Percentiles rank a stretch among this genome's conserved stretches.
Evolutionary conservation across 768 basidiomycete species (phyloP).

Genomic region (Tricholoma flavovirens): DNA sequence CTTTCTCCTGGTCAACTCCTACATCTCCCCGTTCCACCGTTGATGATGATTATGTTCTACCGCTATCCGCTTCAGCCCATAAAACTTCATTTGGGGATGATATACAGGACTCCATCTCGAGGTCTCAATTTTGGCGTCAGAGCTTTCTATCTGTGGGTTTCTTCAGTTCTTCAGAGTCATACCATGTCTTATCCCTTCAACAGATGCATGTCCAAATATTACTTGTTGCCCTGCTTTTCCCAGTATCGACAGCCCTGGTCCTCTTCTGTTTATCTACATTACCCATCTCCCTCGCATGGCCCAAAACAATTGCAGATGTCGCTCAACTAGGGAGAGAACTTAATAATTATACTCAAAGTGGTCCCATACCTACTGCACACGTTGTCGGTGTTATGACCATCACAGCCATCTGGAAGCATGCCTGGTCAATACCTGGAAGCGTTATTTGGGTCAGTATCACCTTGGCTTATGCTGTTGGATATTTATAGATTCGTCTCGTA

Average conservation of each 20-base stretch:
- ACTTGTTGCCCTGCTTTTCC: constrained; percentile 47
- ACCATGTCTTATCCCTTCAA: constrained; percentile 3
- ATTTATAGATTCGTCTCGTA: neutral
- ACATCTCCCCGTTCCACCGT: constrained; percentile 38
- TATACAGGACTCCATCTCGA: constrained; percentile 27
- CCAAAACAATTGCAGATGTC: constrained; percentile 68
- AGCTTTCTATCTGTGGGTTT: constrained; percentile 25
- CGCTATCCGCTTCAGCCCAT: constrained; percentile 42
- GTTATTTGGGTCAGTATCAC: constrained; percentile 71
- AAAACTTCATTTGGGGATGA: constrained; percentile 39
- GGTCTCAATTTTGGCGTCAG: constrained; percentile 18
- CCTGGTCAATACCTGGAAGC: constrained; percentile 94
- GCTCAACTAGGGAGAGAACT: constrained; percentile 71
- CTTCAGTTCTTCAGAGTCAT: neutral
- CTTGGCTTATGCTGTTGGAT: neutral
- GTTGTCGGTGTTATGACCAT: constrained; percentile 79
- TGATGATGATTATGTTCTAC: constrained; percentile 46
- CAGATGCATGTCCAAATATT: constrained; percentile 36
- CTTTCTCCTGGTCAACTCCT: constrained; percentile 38
- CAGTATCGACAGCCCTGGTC: constrained; percentile 65
- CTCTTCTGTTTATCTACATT: constrained; percentile 73
- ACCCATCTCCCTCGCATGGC: constrained; percentile 73
- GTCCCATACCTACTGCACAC: constrained; percentile 58
- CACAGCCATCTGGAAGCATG: constrained; percentile 91
- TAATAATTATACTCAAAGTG: constrained; percentile 73